Evolutionary conservation across 2,329 filamentous ascomycete genomes (phyloP).

Genomic region (Cephalotrichum gorgonifer): DNA sequence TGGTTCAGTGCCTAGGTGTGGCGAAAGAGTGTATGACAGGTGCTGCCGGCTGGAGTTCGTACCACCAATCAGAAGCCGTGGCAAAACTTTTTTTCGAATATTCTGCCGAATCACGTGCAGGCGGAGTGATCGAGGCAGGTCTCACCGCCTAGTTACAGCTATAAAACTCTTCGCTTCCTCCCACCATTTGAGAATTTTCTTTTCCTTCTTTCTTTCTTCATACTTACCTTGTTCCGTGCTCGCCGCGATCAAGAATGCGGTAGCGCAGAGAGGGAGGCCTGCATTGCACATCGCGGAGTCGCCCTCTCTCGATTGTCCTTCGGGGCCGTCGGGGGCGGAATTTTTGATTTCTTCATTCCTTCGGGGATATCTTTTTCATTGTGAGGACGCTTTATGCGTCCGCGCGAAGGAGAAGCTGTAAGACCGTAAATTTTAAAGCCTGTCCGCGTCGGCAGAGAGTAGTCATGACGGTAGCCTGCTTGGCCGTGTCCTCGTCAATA

Average conservation of each 20-base stretch:
- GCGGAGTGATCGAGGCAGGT: not conserved
- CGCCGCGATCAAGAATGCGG: constrained; percentile 31
- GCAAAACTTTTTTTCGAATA: not conserved
- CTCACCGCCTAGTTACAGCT: not conserved
- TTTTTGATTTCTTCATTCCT: constrained; percentile 29
- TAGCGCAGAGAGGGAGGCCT: constrained; percentile 32
- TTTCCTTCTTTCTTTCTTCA: constrained; percentile 29
- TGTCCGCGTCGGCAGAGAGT: too few species aligned
- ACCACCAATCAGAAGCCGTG: not conserved
- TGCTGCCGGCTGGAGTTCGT: too few species aligned
- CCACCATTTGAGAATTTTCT: not conserved
- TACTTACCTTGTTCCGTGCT: constrained; percentile 39
- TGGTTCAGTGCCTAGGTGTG: too few species aligned
- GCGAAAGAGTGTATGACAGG: too few species aligned
- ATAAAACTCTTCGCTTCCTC: not conserved
- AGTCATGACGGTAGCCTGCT: too few species aligned
- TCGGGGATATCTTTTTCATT: constrained; percentile 29
- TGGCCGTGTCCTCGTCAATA: too few species aligned
- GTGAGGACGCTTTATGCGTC: constrained; percentile 23
- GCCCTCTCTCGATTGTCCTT: constrained; percentile 38
- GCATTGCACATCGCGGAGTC: constrained; percentile 44
- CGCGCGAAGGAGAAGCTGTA: constrained; percentile 29
- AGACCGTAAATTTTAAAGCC: too few species aligned
- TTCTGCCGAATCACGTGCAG: constrained; percentile 1
- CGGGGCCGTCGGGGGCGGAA: constrained; percentile 38